A percentile compares a stretch with the other conserved stretches of the same genome.
phyloP scores from a whole-genome alignment of 768 basidiomycete genomes.

The Cystofilobasidium macerans region DNA sequence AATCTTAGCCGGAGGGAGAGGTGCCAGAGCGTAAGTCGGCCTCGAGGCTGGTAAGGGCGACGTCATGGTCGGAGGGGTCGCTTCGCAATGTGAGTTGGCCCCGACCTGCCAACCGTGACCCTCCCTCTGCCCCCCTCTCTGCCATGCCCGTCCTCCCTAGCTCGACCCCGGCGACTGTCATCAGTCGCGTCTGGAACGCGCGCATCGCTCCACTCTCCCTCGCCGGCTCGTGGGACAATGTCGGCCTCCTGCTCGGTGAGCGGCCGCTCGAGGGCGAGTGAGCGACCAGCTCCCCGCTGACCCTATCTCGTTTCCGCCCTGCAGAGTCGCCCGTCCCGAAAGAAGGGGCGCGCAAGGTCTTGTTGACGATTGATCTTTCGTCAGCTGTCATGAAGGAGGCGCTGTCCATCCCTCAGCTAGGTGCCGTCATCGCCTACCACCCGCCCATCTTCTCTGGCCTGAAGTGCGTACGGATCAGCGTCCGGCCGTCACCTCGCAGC shows the following conservation, averaged over 20 bases:
- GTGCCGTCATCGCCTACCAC: conserved; percentile 61
- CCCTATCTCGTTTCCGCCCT: neutral
- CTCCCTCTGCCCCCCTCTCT: neutral
- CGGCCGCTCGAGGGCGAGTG: no score
- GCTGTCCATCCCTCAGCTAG: conserved; percentile 33
- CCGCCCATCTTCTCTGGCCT: conserved; percentile 70
- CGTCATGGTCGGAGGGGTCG: no score
- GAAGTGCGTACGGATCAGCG: conserved; percentile 32
- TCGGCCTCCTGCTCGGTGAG: conserved; percentile 21
- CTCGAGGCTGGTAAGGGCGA: no score
- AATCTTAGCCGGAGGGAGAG: no score
- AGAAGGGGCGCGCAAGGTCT: conserved; percentile 29
- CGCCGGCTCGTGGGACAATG: conserved; percentile 86
- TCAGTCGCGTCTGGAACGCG: conserved; percentile 21
- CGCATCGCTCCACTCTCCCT: conserved; percentile 69
- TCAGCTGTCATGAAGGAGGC: conserved; percentile 38
- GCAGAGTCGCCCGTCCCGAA: conserved; percentile 17
- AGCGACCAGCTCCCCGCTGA: no score
- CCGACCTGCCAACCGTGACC: neutral
- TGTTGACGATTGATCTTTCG: conserved; percentile 39
- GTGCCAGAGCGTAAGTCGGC: no score
- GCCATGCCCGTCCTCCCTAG: conserved; percentile 1
- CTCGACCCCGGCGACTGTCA: conserved; percentile 7
- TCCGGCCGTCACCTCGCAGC: no score
- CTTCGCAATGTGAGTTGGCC: neutral